Conservation (phyloP, 1,284 basidiomycete genomes). For the Porogramme epimiltina region DNA sequence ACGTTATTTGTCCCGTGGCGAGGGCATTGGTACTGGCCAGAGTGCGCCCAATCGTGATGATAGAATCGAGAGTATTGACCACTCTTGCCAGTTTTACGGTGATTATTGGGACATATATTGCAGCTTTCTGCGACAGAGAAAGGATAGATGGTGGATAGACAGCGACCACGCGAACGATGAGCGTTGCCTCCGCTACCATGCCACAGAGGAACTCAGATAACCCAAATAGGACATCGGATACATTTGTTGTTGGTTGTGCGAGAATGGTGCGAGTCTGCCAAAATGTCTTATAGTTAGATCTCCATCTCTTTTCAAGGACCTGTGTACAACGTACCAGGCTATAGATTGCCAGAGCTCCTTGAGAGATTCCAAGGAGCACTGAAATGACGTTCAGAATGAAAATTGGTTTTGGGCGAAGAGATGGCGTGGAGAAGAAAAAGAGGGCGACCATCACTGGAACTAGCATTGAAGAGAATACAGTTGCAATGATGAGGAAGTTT, state of each 20-base stretch:
- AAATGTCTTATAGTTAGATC: no score
- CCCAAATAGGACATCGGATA: not conserved
- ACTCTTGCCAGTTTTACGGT: constrained; percentile 3
- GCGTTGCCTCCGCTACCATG: constrained; percentile 1
- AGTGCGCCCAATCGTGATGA: not conserved
- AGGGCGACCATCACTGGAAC: constrained; percentile 24
- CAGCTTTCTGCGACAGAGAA: no score
- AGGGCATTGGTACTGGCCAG: not conserved
- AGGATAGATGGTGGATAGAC: not conserved
- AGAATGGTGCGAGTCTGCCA: not conserved
- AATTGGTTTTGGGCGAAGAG: constrained; percentile 24
- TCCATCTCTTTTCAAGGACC: no score
- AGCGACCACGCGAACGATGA: constrained; percentile 6
- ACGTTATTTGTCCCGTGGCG: not conserved
- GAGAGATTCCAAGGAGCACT: no score
- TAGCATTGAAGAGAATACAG: constrained; percentile 16
- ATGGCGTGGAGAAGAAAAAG: constrained; percentile 25
- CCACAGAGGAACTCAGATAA: not conserved
- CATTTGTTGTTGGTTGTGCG: not conserved
- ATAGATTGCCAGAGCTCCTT: no score
- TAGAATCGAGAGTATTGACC: not conserved
- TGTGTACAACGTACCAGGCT: no score
- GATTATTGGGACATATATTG: constrained; percentile 1
- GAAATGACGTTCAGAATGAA: constrained; percentile 28
- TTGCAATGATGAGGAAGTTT: constrained; percentile 16